Evolutionary conservation across 2,329 filamentous ascomycete species (phyloP), one percentile per base, ranked within the genome.

Genomic region (Colletotrichum orbiculare): DNA sequence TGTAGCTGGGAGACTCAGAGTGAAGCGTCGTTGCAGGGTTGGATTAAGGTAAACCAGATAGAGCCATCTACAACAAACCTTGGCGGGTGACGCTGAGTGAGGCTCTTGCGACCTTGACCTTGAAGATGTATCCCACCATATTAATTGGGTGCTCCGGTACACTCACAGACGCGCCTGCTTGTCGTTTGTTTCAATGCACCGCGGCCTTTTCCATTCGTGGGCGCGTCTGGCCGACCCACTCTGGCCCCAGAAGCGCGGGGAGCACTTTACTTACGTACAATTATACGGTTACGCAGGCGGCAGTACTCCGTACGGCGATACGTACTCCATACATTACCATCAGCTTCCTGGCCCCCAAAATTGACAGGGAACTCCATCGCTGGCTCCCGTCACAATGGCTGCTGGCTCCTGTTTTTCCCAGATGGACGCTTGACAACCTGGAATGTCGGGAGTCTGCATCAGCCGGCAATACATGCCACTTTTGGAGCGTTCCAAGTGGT

Each of bases 71-170:
- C 61, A 60, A 56, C 34, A 38, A 59, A 53, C 39, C 54, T 59
- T 47, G 49, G 58, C 58, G 52, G 46, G 50, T 37, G 56, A 54
- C 43, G 46, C 60, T 49, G 60, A 54, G 60, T 49, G 60, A 54
- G 60, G 48, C 55, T 54, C 48, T 43, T 38, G n/a, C 8, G 6
- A 34, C 49, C 49, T 11, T 33, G 6, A 11, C 52, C 50, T 17
- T 61, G 52, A 50, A 7, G 6, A 53, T 17, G 62, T 65, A 53
- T 0, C 52, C 41, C 1, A 4, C 11, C 58, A 13, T 41, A 10
- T 10, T 34, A 35, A n/a, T 12, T 45, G 17, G 8, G n/a, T 3
- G 38, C 34, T 9, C 7, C 7, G 46, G 54, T 57, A 62, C 59
- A 13, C 54, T 37, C 6, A 11, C 17, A 15, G 39, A 38, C 52